phyloP scores from a whole-genome alignment of 495 filamentous ascomycete species.

The Geoglossum glabrum region DNA sequence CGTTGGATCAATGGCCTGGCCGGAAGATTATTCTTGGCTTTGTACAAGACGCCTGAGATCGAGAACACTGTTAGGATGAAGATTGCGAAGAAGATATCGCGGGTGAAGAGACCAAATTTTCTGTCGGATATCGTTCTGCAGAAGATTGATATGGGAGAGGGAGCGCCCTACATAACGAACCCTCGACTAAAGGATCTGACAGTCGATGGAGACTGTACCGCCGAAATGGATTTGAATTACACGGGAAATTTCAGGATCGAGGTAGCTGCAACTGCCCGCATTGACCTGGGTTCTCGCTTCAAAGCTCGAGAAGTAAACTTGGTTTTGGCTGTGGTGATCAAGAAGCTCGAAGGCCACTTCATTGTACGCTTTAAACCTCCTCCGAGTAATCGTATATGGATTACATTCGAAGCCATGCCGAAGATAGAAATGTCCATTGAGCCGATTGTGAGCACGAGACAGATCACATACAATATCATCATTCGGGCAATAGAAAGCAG shows the following conservation, averaged over 20 bases:
- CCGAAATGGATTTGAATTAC: slow-evolving; percentile 75
- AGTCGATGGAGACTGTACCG: slow-evolving; percentile 69
- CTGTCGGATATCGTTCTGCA: slow-evolving; percentile 62
- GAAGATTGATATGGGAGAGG: slow-evolving; percentile 68
- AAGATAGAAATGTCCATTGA: slow-evolving; percentile 84
- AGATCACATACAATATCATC: slow-evolving; percentile 85
- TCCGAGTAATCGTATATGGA: slow-evolving; percentile 86
- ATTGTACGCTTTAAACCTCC: slow-evolving; percentile 81
- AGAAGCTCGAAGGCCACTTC: slow-evolving; percentile 67
- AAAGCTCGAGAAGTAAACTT: slow-evolving; percentile 79
- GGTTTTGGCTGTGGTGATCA: slow-evolving; percentile 67
- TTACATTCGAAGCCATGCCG: slow-evolving; percentile 79
- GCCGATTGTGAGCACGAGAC: slow-evolving; percentile 83
- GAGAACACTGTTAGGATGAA: slow-evolving; percentile 63
- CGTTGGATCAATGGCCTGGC: slow-evolving; percentile 87
- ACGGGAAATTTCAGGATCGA: slow-evolving; percentile 75
- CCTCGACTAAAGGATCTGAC: slow-evolving; percentile 76
- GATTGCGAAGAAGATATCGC: slow-evolving; percentile 88
- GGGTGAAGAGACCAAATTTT: slow-evolving; percentile 81
- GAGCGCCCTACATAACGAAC: slow-evolving; percentile 76
- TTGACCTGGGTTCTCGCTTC: slow-evolving; percentile 75
- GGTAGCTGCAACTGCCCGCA: slow-evolving; percentile 71
- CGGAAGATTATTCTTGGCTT: slow-evolving; percentile 64
- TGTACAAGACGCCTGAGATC: slow-evolving; percentile 68
- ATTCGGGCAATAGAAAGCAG: slow-evolving; percentile 82